Evolutionary conservation across 73 alveolate genomes (phyloP).

Genomic region (Blepharisma stoltei): DNA sequence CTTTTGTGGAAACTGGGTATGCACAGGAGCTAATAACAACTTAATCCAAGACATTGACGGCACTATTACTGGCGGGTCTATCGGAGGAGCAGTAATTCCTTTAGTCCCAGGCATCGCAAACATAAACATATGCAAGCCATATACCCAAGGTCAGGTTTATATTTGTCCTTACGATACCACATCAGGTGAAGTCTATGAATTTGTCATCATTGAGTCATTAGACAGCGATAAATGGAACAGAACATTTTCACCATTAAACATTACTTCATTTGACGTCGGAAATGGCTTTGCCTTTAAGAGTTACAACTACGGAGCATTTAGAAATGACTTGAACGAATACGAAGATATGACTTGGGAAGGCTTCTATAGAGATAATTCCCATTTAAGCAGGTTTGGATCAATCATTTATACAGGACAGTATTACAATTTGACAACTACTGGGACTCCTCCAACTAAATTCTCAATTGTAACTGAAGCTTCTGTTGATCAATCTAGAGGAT

Average conservation of each 20-base stretch:
- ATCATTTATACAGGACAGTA: slow-evolving; percentile 28
- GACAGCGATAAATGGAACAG: slow-evolving; percentile 40
- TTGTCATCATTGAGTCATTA: slow-evolving; percentile 26
- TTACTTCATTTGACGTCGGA: slow-evolving; percentile 4
- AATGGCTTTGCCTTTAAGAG: slow-evolving; percentile 32
- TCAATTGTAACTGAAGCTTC: slow-evolving; percentile 20
- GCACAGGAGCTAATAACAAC: slow-evolving; percentile 8
- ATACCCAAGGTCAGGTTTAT: not conserved
- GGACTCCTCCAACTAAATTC: slow-evolving; percentile 41
- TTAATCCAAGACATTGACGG: not conserved
- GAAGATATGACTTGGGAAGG: slow-evolving; percentile 57
- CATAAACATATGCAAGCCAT: not conserved
- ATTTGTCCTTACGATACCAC: not conserved
- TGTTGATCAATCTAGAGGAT: not conserved
- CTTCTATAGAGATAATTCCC: slow-evolving; percentile 35
- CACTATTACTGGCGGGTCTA: not conserved
- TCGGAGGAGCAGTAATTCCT: not conserved
- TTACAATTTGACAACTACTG: slow-evolving; percentile 34
- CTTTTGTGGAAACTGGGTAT: slow-evolving; percentile 3
- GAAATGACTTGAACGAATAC: slow-evolving; percentile 15
- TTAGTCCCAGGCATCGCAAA: slow-evolving; percentile 10
- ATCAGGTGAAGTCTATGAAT: not conserved
- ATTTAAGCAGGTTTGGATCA: slow-evolving; percentile 32
- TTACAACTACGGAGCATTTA: not conserved
- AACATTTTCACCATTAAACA: slow-evolving; percentile 33